Evolutionary conservation across 2,329 filamentous ascomycete genomes (phyloP).

Genomic region (Setomelanomma holmii): DNA sequence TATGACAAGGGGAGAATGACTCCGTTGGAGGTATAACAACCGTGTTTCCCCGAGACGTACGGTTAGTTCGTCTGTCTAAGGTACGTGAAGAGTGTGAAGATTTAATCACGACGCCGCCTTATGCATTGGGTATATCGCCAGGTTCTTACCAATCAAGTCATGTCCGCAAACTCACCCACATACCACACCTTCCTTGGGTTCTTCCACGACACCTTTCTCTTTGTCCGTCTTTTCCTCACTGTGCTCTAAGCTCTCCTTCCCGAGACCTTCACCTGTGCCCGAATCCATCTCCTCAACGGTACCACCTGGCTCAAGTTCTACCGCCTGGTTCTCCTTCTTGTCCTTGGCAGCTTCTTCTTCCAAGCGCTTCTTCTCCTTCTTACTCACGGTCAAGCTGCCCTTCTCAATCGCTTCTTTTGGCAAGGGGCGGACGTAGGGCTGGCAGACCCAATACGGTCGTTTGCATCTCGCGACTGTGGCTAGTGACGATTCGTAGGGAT

Average conservation of each 20-base stretch:
- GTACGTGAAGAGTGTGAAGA: neutral
- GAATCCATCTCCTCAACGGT: slow-evolving; percentile 64
- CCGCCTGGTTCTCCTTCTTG: slow-evolving; percentile 35
- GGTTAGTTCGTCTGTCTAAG: no score
- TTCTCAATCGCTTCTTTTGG: slow-evolving; percentile 87
- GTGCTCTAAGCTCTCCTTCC: slow-evolving; percentile 21
- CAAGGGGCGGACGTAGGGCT: slow-evolving; percentile 84
- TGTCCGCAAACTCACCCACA: slow-evolving; percentile 48
- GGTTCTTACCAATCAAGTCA: neutral
- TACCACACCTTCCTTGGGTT: slow-evolving; percentile 55
- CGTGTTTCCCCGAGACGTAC: no score
- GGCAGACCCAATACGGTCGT: slow-evolving; percentile 87
- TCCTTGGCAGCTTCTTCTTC: slow-evolving; percentile 51
- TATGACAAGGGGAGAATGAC: no score
- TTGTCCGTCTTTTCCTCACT: slow-evolving; percentile 13
- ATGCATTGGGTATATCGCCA: slow-evolving; percentile 8
- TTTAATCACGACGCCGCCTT: neutral
- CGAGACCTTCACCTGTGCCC: slow-evolving; percentile 20
- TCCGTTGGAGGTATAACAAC: no score
- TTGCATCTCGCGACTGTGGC: slow-evolving; percentile 74
- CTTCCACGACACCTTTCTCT: slow-evolving; percentile 39
- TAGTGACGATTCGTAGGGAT: slow-evolving; percentile 64
- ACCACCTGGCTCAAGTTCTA: slow-evolving; percentile 33
- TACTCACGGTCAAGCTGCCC: slow-evolving; percentile 76
- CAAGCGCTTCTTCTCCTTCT: slow-evolving; percentile 62